Evolutionary conservation across 2,329 filamentous ascomycete genomes (phyloP).

Genomic region (Lecanosticta acicola): DNA sequence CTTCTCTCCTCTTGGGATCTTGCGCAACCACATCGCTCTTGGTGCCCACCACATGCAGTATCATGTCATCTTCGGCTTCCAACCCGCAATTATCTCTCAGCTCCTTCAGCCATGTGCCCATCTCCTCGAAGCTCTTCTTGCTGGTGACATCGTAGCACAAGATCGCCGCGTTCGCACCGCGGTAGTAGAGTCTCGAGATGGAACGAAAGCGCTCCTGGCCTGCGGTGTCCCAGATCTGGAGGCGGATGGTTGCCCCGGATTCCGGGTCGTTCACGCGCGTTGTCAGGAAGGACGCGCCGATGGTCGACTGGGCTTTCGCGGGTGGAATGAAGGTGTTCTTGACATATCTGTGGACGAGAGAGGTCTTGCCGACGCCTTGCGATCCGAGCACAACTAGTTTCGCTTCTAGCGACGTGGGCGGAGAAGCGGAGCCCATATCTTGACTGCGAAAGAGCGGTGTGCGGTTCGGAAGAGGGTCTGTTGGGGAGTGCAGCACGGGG

Average conservation of each 20-base stretch:
- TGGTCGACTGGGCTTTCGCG: conserved; percentile 41
- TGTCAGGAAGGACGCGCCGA: conserved; percentile 55
- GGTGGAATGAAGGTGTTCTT: conserved; percentile 63
- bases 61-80: conserved; percentile 54
- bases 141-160: conserved; percentile 94
- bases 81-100: conserved; percentile 34
- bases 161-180: conserved; percentile 87
- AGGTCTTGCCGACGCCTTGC: conserved; percentile 75
- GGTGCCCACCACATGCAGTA: conserved; percentile 91
- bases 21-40: conserved; percentile 85
- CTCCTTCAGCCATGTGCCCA: conserved; percentile 72
- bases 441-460: background rate
- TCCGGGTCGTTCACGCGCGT: conserved; percentile 69
- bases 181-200: conserved; percentile 93
- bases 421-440: conserved; percentile 1
- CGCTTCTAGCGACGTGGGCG: conserved; percentile 59
- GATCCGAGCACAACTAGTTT: conserved; percentile 77
- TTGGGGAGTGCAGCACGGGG: no score
- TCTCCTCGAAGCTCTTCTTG: conserved; percentile 77
- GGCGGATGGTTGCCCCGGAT: conserved; percentile 76
- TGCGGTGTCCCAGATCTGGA: conserved; percentile 95
- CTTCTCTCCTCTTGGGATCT: conserved; percentile 71
- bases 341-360: conserved; percentile 69
- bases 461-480: no score
- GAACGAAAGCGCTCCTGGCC: conserved; percentile 93